These are phyloP conservation scores for Agarophyton chilense DNA, from an alignment of 23 red algal species.

Conservation along the genomic window DNA sequence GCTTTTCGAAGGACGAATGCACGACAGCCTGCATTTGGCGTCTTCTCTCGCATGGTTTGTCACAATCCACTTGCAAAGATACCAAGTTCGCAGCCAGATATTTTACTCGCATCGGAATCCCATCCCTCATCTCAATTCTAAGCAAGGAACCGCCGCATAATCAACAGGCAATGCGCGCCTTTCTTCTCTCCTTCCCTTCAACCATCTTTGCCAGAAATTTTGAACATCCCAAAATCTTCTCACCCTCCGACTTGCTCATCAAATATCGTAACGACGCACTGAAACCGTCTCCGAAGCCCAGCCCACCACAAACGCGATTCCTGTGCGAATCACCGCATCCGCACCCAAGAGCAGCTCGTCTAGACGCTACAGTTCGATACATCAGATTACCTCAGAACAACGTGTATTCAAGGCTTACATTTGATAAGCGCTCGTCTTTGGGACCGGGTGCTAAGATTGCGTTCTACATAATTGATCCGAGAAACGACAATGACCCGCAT, in stretches of 20 bases:
- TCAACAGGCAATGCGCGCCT: background rate
- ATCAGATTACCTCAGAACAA: background rate
- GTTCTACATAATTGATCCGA: constrained; percentile 8
- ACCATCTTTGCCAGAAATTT: background rate
- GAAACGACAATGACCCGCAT: background rate
- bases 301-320: background rate
- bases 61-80: background rate
- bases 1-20: background rate
- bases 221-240: background rate
- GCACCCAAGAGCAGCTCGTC: background rate
- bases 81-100: background rate
- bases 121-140: background rate
- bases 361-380: background rate
- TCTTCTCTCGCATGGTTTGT: background rate
- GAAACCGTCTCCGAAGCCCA: background rate
- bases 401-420: background rate
- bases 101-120: background rate
- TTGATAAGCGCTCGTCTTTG: constrained; percentile 24
- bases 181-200: background rate
- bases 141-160: background rate
- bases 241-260: background rate
- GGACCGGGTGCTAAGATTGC: background rate
- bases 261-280: constrained; percentile 19
- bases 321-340: constrained; percentile 31
- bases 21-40: background rate